Evolutionary conservation across 306 rosid species (phyloP).

Genomic region (Acacia crassicarpa): DNA sequence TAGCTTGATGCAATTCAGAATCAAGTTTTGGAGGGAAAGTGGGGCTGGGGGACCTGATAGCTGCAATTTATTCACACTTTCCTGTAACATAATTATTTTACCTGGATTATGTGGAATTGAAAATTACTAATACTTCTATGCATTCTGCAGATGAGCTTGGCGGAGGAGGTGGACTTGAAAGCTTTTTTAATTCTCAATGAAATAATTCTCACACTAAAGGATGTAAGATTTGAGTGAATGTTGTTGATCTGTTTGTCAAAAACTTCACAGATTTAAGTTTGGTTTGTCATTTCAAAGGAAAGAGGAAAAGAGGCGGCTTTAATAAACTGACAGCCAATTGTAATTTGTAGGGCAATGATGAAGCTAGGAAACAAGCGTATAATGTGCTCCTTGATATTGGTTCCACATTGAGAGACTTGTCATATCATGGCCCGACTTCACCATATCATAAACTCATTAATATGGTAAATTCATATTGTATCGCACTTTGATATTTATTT

Average conservation of each 20-base stretch:
- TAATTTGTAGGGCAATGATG: constrained; percentile 65
- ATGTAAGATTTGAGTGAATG: constrained; percentile 52
- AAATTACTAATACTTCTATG: constrained; percentile 8
- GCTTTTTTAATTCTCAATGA: constrained; percentile 88
- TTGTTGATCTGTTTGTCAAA: constrained; percentile 9
- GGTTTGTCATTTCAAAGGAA: constrained; percentile 16
- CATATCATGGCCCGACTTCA: constrained; percentile 44
- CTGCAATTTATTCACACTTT: not conserved
- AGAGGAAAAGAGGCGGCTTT: constrained; percentile 10
- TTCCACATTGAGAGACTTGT: constrained; percentile 58
- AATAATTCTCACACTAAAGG: constrained; percentile 75
- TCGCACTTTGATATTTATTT: constrained; percentile 16
- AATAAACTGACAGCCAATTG: constrained; percentile 25
- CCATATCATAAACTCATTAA: constrained; percentile 68
- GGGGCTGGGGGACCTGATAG: not conserved
- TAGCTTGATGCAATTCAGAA: constrained; percentile 15
- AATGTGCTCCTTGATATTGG: constrained; percentile 67
- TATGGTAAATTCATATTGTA: constrained; percentile 62
- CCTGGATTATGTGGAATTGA: not conserved
- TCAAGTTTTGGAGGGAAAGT: constrained; percentile 10
- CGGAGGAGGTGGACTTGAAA: constrained; percentile 67
- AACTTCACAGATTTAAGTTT: constrained; percentile 19
- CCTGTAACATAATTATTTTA: not conserved
- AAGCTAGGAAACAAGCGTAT: constrained; percentile 77
- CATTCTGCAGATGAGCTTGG: constrained; percentile 66